These are phyloP conservation scores for Alternaria tenuissima DNA, from an alignment of 2,329 filamentous ascomycete species.

Conservation along the genomic window DNA sequence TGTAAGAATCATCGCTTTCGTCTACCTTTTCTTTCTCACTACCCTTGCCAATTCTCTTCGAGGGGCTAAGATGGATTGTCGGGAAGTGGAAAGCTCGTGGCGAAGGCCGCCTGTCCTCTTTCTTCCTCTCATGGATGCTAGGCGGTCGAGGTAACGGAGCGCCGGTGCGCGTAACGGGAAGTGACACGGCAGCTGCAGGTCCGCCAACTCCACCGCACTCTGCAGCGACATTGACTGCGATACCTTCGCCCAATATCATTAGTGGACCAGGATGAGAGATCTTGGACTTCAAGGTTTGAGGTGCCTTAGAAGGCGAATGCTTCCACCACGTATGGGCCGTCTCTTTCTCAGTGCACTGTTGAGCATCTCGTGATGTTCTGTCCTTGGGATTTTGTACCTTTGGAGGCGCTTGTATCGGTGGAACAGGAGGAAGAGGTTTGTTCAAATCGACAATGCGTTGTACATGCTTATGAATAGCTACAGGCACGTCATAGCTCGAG, in stretches of 20 bases:
- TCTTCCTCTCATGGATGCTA: background rate
- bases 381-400: background rate
- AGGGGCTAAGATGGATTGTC: background rate
- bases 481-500: constrained; percentile 20
- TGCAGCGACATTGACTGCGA: constrained; percentile 22
- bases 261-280: constrained; percentile 35
- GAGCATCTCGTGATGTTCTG: background rate
- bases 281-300: constrained; percentile 26
- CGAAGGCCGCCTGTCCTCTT: background rate
- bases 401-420: constrained; percentile 9
- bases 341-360: background rate
- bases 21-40: constrained; percentile 11
- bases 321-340: constrained; percentile 11
- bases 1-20: background rate
- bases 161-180: constrained; percentile 11
- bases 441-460: constrained; percentile 10
- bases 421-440: constrained; percentile 27
- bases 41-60: background rate
- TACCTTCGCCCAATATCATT: constrained; percentile 6
- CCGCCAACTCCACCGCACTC: constrained; percentile 26
- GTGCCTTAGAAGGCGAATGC: constrained; percentile 6
- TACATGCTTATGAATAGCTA: constrained; percentile 11
- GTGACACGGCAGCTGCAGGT: constrained; percentile 17
- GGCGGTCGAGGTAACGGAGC: background rate
- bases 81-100: background rate